Conservation (phyloP, 2,329 filamentous ascomycete species). For the Fusarium anguioides region DNA sequence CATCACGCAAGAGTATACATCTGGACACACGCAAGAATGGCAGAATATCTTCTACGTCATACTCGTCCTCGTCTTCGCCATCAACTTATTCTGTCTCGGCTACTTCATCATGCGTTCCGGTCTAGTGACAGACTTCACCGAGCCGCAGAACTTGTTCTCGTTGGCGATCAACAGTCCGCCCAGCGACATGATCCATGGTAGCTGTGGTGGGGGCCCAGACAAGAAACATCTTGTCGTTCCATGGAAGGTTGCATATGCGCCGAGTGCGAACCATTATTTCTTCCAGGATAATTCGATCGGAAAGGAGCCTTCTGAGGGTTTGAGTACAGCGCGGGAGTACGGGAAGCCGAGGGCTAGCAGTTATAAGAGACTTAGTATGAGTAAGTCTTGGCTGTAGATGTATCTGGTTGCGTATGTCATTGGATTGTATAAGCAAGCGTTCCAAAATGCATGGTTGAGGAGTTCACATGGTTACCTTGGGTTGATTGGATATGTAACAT, state of each 20-base stretch:
- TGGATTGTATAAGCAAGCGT: background rate
- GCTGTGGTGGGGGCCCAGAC: constrained; percentile 53
- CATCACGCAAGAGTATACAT: constrained; percentile 75
- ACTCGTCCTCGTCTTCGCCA: constrained; percentile 71
- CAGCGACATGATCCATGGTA: constrained; percentile 51
- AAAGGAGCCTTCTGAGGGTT: constrained; percentile 49
- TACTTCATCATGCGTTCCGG: constrained; percentile 68
- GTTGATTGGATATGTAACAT: background rate
- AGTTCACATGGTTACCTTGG: background rate
- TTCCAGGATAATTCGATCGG: constrained; percentile 54
- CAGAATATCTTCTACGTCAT: constrained; percentile 75
- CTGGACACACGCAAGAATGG: constrained; percentile 69
- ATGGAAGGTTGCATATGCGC: constrained; percentile 55
- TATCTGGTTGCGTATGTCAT: background rate
- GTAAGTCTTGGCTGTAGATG: constrained; percentile 42
- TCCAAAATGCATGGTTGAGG: background rate
- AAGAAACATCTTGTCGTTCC: constrained; percentile 53
- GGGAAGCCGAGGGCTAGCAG: constrained; percentile 26
- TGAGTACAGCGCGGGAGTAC: constrained; percentile 44
- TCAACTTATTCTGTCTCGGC: constrained; percentile 72
- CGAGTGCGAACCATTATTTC: constrained; percentile 56
- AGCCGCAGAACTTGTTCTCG: constrained; percentile 79
- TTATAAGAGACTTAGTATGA: constrained; percentile 47
- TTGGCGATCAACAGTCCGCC: constrained; percentile 72
- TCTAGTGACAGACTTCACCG: constrained; percentile 81